Evolutionary conservation across 192 early-diverging fungal genomes (phyloP), one percentile per base, ranked within the genome.

Genomic region (Coemansia sp.): DNA sequence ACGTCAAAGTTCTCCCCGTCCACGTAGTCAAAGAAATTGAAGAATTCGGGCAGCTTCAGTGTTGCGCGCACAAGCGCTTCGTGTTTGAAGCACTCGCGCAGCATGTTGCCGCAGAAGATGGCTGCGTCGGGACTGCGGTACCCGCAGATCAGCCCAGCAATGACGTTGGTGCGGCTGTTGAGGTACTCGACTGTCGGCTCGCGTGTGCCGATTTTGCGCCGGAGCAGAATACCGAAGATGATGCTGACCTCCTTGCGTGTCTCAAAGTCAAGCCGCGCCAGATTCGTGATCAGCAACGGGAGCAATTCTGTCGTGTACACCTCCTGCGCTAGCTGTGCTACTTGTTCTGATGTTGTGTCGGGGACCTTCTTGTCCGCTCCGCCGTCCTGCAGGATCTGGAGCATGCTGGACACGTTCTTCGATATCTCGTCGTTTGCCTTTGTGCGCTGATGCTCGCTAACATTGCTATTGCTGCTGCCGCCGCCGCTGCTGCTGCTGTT

Each of bases 1-100:
- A 97, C 94, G 86, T 99, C 98, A 87, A 99, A 99, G 16, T 95
- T 98, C 61, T 90, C 90, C 67, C 95, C 86, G 78, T 99, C 97
- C 12, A 99, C 97, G 76, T 98, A 99, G 17, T 86, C 85, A 67
- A 98, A 98, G 55, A 99, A 95, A 66, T 90, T 89, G 86, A 95
- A 96, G 68, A 99, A 98, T 68, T 93, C 87, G 22, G 86, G 86
- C 19, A 92, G 90, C 65, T 90, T 88, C 54, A 98, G 81, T 39
- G 97, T 85, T 49, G 93, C 87, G 68, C 91, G 90, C 65, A 94
- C 91, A 66, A 99, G 85, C 16, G 88, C 74, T 84, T 99, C 96
- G 70, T 98, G 95, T 61, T 97, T 93, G 53, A 96, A 85, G 77
- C 97, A 97, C 77, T 99, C 98, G 64, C 97, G 85, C 45, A 99